Percentiles rank a stretch among this genome's conserved stretches.
Conservation (phyloP, 768 basidiomycete genomes). For the Tylopilus rubrobrunneus region DNA sequence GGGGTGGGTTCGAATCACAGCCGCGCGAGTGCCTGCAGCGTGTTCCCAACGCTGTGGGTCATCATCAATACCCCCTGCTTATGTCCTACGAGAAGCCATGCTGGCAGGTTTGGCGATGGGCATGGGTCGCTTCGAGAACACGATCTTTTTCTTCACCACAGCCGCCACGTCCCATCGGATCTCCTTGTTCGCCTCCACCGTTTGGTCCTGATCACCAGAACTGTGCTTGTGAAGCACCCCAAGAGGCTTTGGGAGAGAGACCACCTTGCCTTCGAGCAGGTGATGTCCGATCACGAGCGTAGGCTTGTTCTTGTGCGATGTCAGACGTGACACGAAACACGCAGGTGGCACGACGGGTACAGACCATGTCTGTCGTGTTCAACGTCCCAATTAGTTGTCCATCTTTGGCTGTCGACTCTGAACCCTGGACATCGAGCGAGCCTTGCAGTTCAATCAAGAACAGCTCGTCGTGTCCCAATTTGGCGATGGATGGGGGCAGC, state of each 20-base stretch:
- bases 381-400: slow-evolving; percentile 80
- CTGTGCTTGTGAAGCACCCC: slow-evolving; percentile 57
- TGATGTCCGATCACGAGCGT: slow-evolving; percentile 85
- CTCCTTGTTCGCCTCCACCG: background rate
- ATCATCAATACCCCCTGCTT: background rate
- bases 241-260: slow-evolving; percentile 71
- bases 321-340: slow-evolving; percentile 1
- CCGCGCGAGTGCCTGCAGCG: slow-evolving; percentile 5
- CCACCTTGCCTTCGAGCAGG: slow-evolving; percentile 83
- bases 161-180: slow-evolving; percentile 61
- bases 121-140: slow-evolving; percentile 82
- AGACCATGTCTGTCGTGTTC: slow-evolving; percentile 58
- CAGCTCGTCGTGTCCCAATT: slow-evolving; percentile 74
- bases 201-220: background rate
- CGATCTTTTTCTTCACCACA: slow-evolving; percentile 75
- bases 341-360: slow-evolving; percentile 18
- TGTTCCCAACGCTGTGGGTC: slow-evolving; percentile 14
- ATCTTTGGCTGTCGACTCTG: slow-evolving; percentile 46
- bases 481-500: slow-evolving; percentile 62
- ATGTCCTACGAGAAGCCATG: slow-evolving; percentile 19
- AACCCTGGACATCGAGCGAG: slow-evolving; percentile 63
- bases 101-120: slow-evolving; percentile 46
- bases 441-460: slow-evolving; percentile 90
- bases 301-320: slow-evolving; percentile 53
- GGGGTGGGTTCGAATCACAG: slow-evolving; percentile 4